phyloP scores from a whole-genome alignment of 2,329 filamentous ascomycete genomes.

The Stagonosporopsis cucurbitacearum region DNA sequence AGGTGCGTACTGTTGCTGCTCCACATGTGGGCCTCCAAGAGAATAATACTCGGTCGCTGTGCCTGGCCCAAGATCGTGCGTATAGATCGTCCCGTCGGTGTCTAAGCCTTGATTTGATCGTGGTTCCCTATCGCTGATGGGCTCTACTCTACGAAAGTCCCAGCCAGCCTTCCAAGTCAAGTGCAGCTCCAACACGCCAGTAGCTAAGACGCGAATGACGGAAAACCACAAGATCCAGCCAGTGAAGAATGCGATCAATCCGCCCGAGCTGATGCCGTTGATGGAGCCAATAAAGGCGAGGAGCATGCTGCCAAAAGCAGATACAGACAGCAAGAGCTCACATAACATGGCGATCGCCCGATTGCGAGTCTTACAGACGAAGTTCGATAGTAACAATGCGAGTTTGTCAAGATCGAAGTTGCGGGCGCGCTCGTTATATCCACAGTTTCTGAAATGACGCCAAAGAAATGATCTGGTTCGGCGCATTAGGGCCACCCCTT shows the following conservation, averaged over 20 bases:
- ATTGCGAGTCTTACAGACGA: not conserved
- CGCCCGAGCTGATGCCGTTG: slow-evolving; percentile 2
- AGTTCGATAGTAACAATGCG: not conserved
- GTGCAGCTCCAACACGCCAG: not conserved
- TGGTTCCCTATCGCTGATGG: not conserved
- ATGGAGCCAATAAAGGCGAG: slow-evolving; percentile 5
- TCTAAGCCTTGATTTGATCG: not conserved
- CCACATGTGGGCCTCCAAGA: not conserved
- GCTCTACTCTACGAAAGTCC: not conserved
- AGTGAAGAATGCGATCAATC: slow-evolving; percentile 3
- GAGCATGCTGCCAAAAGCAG: slow-evolving; percentile 8
- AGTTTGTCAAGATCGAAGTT: not conserved
- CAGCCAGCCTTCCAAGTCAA: not conserved
- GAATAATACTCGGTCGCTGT: not conserved
- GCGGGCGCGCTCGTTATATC: not conserved
- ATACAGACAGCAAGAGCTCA: not conserved
- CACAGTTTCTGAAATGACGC: not conserved
- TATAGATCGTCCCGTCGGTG: not conserved
- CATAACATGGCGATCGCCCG: not conserved
- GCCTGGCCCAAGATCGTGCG: no score
- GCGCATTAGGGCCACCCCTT: not conserved
- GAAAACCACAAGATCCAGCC: slow-evolving; percentile 4
- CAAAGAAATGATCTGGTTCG: not conserved
- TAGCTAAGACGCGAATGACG: not conserved
- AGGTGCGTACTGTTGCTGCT: not conserved